Base-by-base conservation (phyloP, 768 basidiomycete genomes). In the Lanmaoa pseudosensibilis region DNA sequence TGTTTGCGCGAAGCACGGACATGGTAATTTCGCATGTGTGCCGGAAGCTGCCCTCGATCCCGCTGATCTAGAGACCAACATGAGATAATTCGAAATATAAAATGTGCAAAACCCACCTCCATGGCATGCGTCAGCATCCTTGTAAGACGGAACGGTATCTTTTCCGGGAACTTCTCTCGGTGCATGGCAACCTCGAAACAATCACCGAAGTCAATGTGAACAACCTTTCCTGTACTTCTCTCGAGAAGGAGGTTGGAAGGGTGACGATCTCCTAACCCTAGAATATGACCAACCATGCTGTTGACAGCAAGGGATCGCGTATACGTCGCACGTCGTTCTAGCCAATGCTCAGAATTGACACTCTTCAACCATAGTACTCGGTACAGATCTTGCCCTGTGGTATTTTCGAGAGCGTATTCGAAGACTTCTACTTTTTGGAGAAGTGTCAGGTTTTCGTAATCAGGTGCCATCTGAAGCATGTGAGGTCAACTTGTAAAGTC, bases 391-490 rank as follows among this genome's bases (percentile, higher is more conserved):
- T 98, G 97, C 2, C 97, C 97, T 0, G 94, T 98, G 2, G 97
- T 98, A 66, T 98, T 98, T 73, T 98, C 95, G 43, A 98, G 79
- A 7, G 97, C 95, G 64, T 98, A 98, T 72, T 98, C 94, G 74
- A 99, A 99, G 4, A 99, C 97, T 69, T 99, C 97, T 39, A 99
- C 92, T 77, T 99, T 99, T 71, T 99, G 96, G 48, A 99, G 81
- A 5, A 98, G 78, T 32, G 89, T 93, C 32, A 98, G 77, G 65
- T 88, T 92, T 72, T 98, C 96, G 72, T 98, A 99, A 68, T 98
- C 96, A 11, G 97, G 96, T 10, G 97, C 97, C 96, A 98, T 98
- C 94, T 98, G 62, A 38, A 52, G 34, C 43, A 39, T 40, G 13
- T 38, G 13, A 38, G 21, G 52, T 62, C 21, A 61, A 48, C 19